Percentiles rank a stretch among this genome's conserved stretches.
Conservation (phyloP, 345 rosid species). For the Citrus glauca region DNA sequence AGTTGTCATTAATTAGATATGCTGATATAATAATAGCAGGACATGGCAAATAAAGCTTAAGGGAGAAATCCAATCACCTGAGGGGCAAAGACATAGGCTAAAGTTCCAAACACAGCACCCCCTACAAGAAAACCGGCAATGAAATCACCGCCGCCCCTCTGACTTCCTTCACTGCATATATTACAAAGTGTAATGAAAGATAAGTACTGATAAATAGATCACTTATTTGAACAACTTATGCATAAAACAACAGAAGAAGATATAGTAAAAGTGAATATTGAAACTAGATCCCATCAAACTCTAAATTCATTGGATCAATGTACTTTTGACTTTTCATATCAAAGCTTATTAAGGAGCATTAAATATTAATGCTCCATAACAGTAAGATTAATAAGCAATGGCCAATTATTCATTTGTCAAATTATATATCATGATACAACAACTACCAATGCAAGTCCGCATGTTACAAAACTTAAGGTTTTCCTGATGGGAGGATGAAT, state of each 20-base stretch:
- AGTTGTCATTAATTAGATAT: neutral
- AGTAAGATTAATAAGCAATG: no score
- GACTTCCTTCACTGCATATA: conserved; percentile 44
- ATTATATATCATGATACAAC: no score
- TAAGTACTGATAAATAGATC: neutral
- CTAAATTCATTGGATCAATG: neutral
- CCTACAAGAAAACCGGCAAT: conserved; percentile 84
- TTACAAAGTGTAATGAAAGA: neutral
- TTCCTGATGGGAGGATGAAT: no score
- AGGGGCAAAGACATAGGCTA: conserved; percentile 80
- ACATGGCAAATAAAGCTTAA: neutral
- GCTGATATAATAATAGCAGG: neutral
- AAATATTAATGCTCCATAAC: no score
- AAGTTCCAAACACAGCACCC: conserved; percentile 80
- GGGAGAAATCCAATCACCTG: conserved; percentile 46
- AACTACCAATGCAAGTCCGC: no score
- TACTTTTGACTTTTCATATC: no score
- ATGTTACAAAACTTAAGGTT: no score
- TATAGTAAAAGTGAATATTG: neutral
- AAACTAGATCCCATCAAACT: neutral
- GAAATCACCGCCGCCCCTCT: conserved; percentile 69
- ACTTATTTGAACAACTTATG: neutral
- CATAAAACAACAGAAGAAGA: neutral
- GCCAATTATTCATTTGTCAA: no score
- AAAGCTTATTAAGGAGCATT: no score